Evolutionary conservation across 2,329 filamentous ascomycete genomes (phyloP), one percentile per base, ranked within the genome.

Genomic region (Trichoderma afroharzianum): DNA sequence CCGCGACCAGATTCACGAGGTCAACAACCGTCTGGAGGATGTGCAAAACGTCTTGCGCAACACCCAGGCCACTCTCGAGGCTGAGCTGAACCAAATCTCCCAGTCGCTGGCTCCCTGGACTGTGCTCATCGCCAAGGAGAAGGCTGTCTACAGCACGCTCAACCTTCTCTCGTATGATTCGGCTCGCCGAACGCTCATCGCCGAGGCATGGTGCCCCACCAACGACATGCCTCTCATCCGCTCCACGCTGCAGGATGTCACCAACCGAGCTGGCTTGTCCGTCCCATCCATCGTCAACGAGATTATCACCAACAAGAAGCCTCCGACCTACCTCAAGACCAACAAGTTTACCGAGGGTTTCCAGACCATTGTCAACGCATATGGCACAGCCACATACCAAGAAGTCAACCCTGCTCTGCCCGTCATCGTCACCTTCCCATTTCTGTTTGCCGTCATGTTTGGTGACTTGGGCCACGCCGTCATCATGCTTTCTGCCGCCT

Each of bases 401-500:
- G 96, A 99, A 84, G 93, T 98, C 81, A 99, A 99, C 83, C 96
- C 96, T 71, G 95, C 94, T 73, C 88, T 99, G 26, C 95, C 95
- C 47, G 96, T 97, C 66, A 94, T 98, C 76, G 91, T 99, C 74
- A 99, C 96, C 6, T 99, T 99, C 83, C 96, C 97, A n/a, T 99
- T 99, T 86, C 87, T 99, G 74, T 99, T 99, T 80, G 96, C 96
- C 63, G 96, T 99, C 88, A 99, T 99, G 96, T 99, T 99, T 80
- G 97, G 96, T 86, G 96, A 99, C 82, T 91, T 97, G 72, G 97
- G 96, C 66, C 96, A 99, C 79, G 96, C 95, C 75, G 82, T 91
- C 75, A 92, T 99, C 81, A 97, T 99, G 92, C 87, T 95, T 57
- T 80, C 89, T 70, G 93, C 94, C 71, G 93, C 96, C 15, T 79